Evolutionary conservation across 306 rosid species (phyloP).

Genomic region (Sphenostylis stenocarpa): DNA sequence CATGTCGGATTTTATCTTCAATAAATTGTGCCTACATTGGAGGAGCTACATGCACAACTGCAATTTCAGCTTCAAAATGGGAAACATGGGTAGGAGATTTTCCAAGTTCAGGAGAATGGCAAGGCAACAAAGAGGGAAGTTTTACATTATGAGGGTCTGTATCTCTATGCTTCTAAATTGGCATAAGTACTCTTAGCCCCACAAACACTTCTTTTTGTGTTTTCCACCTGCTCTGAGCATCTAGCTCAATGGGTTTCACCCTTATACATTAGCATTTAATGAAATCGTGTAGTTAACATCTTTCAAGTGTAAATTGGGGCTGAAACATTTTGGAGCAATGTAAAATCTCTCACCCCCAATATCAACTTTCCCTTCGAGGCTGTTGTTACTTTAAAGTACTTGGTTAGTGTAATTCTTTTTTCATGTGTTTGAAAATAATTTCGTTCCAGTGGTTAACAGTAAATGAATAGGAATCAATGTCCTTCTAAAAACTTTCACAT

Average conservation of each 20-base stretch:
- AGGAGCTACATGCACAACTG: constrained; percentile 25
- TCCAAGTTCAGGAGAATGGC: constrained; percentile 70
- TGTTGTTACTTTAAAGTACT: background rate
- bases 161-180: constrained; percentile 82
- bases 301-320: constrained; percentile 7
- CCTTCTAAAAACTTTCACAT: background rate
- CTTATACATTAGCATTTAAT: background rate
- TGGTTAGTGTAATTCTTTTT: constrained; percentile 11
- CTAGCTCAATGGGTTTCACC: background rate
- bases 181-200: constrained; percentile 58
- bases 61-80: constrained; percentile 14
- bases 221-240: background rate
- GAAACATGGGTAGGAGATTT: constrained; percentile 53
- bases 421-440: background rate
- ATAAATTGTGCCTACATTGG: constrained; percentile 38
- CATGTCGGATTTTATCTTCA: constrained; percentile 28
- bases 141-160: constrained; percentile 77
- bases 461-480: background rate
- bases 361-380: background rate
- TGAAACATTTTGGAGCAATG: background rate
- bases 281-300: constrained; percentile 17
- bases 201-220: constrained; percentile 9
- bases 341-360: background rate
- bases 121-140: constrained; percentile 75
- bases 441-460: background rate